phyloP scores from a whole-genome alignment of 2,329 filamentous ascomycete species.

The Mycosphaerella arachidis region DNA sequence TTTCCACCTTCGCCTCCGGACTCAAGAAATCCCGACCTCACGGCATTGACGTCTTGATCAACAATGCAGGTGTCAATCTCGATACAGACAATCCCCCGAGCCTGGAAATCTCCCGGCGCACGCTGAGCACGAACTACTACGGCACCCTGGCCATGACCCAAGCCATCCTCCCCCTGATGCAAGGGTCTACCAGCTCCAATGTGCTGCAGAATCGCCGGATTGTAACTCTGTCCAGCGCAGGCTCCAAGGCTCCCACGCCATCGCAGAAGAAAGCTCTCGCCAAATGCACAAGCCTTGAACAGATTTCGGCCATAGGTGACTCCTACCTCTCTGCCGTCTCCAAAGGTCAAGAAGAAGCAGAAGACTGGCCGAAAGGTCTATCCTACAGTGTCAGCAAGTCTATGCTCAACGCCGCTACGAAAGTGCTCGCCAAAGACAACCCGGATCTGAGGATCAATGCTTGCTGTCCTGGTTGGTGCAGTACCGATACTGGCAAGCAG shows the following conservation, averaged over 20 bases:
- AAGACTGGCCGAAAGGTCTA: not conserved
- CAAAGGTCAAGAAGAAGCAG: not conserved
- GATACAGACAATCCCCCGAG: not conserved
- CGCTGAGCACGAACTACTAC: not conserved
- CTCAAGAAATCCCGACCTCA: not conserved
- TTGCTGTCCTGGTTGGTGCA: not conserved
- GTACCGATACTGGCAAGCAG: not conserved
- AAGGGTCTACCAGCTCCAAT: not conserved
- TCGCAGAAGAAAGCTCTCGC: not conserved
- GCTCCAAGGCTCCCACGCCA: not conserved
- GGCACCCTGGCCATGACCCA: not conserved
- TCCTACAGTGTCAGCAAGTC: not conserved
- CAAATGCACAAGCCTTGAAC: not conserved
- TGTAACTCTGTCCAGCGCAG: not conserved
- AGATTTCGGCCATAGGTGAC: not conserved
- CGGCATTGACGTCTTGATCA: not conserved
- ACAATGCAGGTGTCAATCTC: not conserved
- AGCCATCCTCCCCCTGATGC: not conserved
- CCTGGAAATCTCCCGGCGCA: not conserved
- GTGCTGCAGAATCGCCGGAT: not conserved
- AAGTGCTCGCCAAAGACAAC: not conserved
- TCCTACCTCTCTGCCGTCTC: not conserved
- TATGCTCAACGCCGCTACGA: not conserved
- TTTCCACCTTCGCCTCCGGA: not conserved
- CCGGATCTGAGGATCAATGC: not conserved